Base-by-base conservation (phyloP, 805 yeast species). In the Kodamaea leandrae region DNA sequence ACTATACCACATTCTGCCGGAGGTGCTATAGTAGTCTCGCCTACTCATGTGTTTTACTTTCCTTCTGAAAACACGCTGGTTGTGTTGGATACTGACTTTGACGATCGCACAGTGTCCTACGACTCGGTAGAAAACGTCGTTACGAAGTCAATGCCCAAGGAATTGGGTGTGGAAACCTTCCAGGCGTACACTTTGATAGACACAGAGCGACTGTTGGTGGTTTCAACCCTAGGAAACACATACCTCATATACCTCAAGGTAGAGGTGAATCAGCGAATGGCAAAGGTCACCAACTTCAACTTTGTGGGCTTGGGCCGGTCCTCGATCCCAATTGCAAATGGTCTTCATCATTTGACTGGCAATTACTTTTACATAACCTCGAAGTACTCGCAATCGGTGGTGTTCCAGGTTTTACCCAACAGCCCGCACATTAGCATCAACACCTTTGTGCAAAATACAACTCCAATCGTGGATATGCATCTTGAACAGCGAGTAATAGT, bases 311-410 rank as follows among this genome's bases (percentile, higher is more conserved):
- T 67, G 37, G 69, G 66, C 6, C 45, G 45, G 17, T 50, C 66
- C 6, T 63, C 72, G 1, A 49, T 64, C 1, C 64, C 72, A 6
- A 15, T 42, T 2, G 32, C 14, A 3, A 41, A 47, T 7, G 43
- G 54, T 3, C 43, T 65, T 5, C 58, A 53, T 27, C 66, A 61
- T 38, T 41, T 65, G 5, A 39, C 44, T 12, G 55, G 46, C 4
- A 58, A 58, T 32, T 33, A 49, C 12, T 66, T 66, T 36, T 63
- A 54, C 41, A 64, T 55, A 3, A 51, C 59, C 2, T 65, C 73
- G 1, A 47, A 36, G 16, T 39, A 50, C 16, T 66, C 71, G 1
- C 61, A 57, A 17, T 61, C 71, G 6, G 45, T 64, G 4, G 16
- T 64, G 9, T 61, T 66, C 32, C 53, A 54, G 13, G 48, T 66